These are phyloP conservation scores for Diversispora eburnea DNA, from an alignment of 192 early-diverging fungal species.

Conservation along the genomic window DNA sequence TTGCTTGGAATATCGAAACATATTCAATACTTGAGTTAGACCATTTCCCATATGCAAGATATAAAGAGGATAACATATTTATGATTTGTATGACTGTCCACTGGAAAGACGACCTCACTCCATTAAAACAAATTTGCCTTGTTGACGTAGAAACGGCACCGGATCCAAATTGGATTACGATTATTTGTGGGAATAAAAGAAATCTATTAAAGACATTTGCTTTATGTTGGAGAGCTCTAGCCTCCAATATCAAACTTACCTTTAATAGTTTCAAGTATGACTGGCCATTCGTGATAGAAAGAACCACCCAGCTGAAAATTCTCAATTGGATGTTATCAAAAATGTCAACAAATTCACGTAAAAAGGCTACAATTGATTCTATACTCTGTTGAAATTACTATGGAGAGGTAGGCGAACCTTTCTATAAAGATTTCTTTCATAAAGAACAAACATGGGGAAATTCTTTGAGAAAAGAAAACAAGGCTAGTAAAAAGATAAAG, in stretches of 20 bases:
- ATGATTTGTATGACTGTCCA: neutral
- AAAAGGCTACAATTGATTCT: neutral
- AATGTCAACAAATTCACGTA: neutral
- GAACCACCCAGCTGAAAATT: neutral
- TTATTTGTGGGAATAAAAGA: neutral
- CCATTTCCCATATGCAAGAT: neutral
- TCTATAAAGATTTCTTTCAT: neutral
- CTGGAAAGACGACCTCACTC: constrained; percentile 2
- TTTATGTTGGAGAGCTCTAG: neutral
- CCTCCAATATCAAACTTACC: neutral
- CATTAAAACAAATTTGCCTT: neutral
- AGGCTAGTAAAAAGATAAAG: neutral
- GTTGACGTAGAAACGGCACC: neutral
- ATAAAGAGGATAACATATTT: neutral
- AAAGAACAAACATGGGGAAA: neutral
- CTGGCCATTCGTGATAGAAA: constrained; percentile 1
- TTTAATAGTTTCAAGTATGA: constrained; percentile 4
- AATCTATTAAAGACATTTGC: neutral
- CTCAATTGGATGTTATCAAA: neutral
- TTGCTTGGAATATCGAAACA: constrained; percentile 6
- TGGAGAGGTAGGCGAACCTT: neutral
- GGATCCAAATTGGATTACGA: too few relatives aligned
- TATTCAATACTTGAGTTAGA: neutral
- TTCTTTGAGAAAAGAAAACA: neutral
- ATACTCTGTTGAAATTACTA: neutral